Conservation (phyloP, 1,284 basidiomycete species). For the Phellopilus nigrolimitatus region DNA sequence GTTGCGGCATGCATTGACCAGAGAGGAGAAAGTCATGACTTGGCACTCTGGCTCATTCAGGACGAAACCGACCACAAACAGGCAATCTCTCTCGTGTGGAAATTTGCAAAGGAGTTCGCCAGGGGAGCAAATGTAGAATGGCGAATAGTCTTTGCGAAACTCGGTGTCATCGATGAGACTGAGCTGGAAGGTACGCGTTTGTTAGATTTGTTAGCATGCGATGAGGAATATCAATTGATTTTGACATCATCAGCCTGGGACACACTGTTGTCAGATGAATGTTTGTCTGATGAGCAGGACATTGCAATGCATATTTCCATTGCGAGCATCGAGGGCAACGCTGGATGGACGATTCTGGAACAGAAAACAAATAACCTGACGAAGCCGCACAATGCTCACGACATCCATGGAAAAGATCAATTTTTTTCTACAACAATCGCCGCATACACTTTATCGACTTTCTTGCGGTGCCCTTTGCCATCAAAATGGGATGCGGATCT, state of each 20-base stretch:
- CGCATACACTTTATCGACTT: neutral
- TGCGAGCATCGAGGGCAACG: conserved; percentile 49
- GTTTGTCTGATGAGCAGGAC: conserved; percentile 33
- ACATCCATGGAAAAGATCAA: conserved; percentile 14
- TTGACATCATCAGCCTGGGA: conserved; percentile 55
- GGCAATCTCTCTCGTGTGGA: conserved; percentile 57
- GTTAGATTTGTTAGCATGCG: conserved; percentile 26
- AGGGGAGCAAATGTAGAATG: conserved; percentile 69
- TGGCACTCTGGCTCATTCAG: conserved; percentile 60
- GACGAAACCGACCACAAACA: conserved; percentile 38
- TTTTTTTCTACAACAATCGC: neutral
- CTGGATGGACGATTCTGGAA: conserved; percentile 43
- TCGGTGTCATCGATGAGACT: conserved; percentile 49
- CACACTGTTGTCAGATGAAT: conserved; percentile 38
- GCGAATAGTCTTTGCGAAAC: conserved; percentile 65
- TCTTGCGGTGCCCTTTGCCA: conserved; percentile 26
- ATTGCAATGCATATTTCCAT: conserved; percentile 51
- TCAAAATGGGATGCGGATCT: conserved; percentile 34
- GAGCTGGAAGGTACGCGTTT: conserved; percentile 77
- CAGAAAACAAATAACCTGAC: conserved; percentile 16
- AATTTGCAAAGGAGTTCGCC: conserved; percentile 55
- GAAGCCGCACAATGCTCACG: conserved; percentile 16
- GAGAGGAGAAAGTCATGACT: conserved; percentile 65
- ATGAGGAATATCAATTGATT: conserved; percentile 3
- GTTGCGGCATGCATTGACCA: conserved; percentile 72